A percentile compares a stretch with the other conserved stretches of the same genome.
phyloP scores from a whole-genome alignment of 768 basidiomycete species.

The Postia placenta region DNA sequence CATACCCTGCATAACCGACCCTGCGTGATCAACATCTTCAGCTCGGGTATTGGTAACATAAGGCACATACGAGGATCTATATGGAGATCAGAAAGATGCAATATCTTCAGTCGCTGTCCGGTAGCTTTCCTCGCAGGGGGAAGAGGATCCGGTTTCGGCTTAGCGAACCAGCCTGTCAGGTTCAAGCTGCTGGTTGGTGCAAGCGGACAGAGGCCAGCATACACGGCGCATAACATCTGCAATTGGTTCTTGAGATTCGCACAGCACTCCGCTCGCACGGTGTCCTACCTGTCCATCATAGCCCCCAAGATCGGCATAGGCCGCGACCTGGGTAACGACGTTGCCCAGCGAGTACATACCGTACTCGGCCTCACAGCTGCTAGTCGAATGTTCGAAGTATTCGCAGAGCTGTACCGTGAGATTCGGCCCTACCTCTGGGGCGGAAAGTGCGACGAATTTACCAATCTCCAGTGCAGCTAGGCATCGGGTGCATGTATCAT shows the following conservation, averaged over 20 bases:
- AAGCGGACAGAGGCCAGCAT: constrained; percentile 49
- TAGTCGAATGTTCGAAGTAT: constrained; percentile 39
- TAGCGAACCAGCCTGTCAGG: constrained; percentile 63
- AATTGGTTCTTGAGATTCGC: background rate
- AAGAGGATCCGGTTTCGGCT: constrained; percentile 67
- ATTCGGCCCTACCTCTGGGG: constrained; percentile 52
- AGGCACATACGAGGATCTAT: constrained; percentile 56
- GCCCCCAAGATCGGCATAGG: constrained; percentile 65
- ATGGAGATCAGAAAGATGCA: constrained; percentile 74
- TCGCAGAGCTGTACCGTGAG: constrained; percentile 56
- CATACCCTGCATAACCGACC: constrained; percentile 63
- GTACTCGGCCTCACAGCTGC: constrained; percentile 41
- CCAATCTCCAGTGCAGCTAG: constrained; percentile 53
- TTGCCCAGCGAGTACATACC: constrained; percentile 47
- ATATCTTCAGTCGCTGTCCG: constrained; percentile 60
- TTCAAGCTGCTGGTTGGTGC: constrained; percentile 57
- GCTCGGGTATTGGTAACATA: background rate
- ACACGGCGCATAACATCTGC: constrained; percentile 55
- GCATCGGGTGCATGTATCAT: constrained; percentile 53
- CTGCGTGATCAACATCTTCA: no score
- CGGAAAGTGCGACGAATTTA: constrained; percentile 61
- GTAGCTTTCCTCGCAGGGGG: constrained; percentile 51
- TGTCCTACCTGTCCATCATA: constrained; percentile 64
- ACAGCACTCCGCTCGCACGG: background rate
- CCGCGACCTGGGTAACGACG: constrained; percentile 63